Evolutionary conservation across 495 filamentous ascomycete species (phyloP), one percentile per base, ranked within the genome.

Genomic region (Penicillium pancosmium): DNA sequence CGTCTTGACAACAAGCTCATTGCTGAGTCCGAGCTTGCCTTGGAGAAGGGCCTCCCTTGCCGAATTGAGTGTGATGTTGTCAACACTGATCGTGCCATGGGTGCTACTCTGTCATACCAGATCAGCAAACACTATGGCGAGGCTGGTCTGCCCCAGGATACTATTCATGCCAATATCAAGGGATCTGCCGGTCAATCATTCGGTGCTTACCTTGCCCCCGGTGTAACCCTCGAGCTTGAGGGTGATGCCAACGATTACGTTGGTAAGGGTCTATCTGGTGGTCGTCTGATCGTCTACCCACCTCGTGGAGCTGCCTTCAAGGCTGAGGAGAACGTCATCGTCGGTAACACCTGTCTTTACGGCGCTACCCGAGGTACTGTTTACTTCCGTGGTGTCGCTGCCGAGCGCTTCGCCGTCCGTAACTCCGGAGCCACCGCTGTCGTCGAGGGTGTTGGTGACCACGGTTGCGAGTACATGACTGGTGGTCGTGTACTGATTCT

Each of bases 381-480:
- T 77, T 99, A 92, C 88, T 98, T 99, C 91, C 91, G 95, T 60
- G 94, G 94, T 80, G 82, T 97, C 27, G 94, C 94, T 65, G 94
- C 94, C 33, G 94, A 99, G 81, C 91, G 94, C 63, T 99, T 99
- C 67, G 93, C 93, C 49, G 94, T 99, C 53, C 91, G 94, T 63
- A 99, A 99, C 80, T 98, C 95, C 1, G 94, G 94, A 71, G 94
- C 91, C 44, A 98, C 89, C 31, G 94, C 95, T 33, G 91, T 99
- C 62, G 93, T 98, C 62, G 94, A 99, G 78, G 94, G 95, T 75
- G 86, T 96, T 54, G 94, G 94, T 80, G 94, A 99, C 72, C 94
- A 99, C 70, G 92, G 93, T 49, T 98, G 93, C 70, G 94, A 99
- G 80, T 99, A 99, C 84, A 99, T 99, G 94, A 98, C 94, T 58